These are phyloP conservation scores for Penicillium crystallinum DNA, from an alignment of 495 filamentous ascomycete genomes.

Conservation along the genomic window DNA sequence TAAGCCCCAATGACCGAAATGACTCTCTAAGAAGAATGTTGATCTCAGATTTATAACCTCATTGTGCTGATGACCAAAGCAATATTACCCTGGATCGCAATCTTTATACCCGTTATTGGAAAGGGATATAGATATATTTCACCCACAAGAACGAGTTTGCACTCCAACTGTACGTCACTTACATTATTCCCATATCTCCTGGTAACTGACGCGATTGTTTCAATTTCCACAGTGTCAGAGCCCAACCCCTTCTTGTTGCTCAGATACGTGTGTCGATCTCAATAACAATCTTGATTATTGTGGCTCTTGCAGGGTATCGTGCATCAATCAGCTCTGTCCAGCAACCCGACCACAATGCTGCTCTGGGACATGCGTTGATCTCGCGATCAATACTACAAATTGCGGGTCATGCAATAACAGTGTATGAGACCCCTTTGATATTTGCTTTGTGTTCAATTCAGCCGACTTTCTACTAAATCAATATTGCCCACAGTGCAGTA, in stretches of 20 bases:
- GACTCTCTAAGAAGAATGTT: neutral
- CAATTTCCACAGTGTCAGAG: neutral
- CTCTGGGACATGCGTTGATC: conserved; percentile 3
- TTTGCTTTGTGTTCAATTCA: too few relatives aligned
- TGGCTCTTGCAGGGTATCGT: conserved; percentile 3
- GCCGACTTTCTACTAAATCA: too few relatives aligned
- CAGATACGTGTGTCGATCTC: conserved; percentile 1
- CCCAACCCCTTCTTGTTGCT: neutral
- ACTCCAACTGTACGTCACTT: neutral
- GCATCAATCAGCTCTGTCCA: neutral
- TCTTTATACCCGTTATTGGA: neutral
- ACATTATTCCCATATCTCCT: too few relatives aligned
- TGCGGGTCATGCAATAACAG: conserved; percentile 3
- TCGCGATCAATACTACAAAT: neutral
- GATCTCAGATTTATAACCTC: neutral
- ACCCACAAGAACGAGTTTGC: neutral
- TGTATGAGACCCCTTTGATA: neutral
- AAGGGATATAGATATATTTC: neutral
- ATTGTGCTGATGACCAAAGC: neutral
- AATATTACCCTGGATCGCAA: neutral
- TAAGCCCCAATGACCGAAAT: neutral
- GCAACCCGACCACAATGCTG: conserved; percentile 1
- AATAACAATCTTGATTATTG: neutral
- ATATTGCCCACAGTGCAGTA: neutral
- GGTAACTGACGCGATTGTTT: neutral